Conservation (phyloP, 441 rosid species). For the Croton setiger region DNA sequence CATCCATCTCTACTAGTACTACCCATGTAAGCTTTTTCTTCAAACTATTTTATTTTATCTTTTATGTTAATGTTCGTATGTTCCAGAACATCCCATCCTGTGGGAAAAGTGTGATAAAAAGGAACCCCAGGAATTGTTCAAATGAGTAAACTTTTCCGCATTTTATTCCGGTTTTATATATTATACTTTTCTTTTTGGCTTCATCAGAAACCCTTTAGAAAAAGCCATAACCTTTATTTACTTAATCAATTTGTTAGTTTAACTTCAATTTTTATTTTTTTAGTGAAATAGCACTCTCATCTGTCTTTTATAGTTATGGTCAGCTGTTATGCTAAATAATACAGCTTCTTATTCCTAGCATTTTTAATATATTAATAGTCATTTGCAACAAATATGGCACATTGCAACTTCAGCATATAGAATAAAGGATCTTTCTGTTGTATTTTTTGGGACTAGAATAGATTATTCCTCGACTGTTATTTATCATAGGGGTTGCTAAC, state of each 20-base stretch:
- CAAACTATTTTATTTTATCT: conserved; percentile 8
- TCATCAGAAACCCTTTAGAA: no score
- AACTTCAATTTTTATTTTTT: no score
- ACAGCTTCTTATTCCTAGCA: background rate
- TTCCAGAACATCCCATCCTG: conserved; percentile 1
- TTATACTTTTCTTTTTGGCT: background rate
- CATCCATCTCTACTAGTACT: conserved; percentile 44
- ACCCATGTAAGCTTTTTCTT: conserved; percentile 43
- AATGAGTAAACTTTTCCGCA: background rate
- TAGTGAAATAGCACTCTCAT: no score
- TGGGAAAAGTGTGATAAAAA: background rate
- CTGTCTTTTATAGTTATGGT: no score
- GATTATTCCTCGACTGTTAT: background rate
- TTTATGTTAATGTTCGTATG: conserved; percentile 10
- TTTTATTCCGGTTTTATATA: no score
- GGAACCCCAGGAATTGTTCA: background rate
- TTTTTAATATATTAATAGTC: background rate
- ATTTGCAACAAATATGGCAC: background rate
- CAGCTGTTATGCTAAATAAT: background rate
- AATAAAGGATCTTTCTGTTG: background rate
- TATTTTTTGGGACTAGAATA: background rate
- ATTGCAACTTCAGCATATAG: background rate
- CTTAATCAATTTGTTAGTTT: no score
- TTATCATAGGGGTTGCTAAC: background rate
- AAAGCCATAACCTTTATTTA: no score